Base-by-base conservation (phyloP, 306 rosid species). In the Medicago truncatula region DNA sequence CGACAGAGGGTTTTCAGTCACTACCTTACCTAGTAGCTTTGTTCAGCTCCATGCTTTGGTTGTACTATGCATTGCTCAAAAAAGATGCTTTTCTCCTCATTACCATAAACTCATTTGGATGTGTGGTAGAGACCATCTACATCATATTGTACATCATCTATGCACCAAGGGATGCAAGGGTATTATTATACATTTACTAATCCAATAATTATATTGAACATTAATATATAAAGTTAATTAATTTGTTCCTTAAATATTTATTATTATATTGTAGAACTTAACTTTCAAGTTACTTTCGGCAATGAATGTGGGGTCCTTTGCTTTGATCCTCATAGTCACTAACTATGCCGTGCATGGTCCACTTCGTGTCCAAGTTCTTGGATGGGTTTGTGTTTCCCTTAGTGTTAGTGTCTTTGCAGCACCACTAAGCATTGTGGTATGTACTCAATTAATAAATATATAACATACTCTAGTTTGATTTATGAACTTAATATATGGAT, bases 71-170 rank as follows among this genome's bases (percentile, higher is more conserved):
- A 0, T 23, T 82, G 10, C 67, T 89, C 2, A 96, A 96, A 74
- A 76, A 54, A 3, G 79, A 86, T 28, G 91, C 88, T 3, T 3
- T 85, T 73, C 93, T 90, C 20, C 97, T 96, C 74, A 74, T 96
- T 65, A 92, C 99, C 76, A 89, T 96, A 14, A 96, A 96, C 89
- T 78, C 93, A 13, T 85, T 96, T 52, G 98, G 98, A 15, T 84
- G 90, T 66, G 73, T 84, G 4, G 34, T 92, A 9, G 93, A 92
- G 83, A 60, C 56, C 17, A 73, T 89, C 65, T 96, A 96, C 79
- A 81, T 88, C 81, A 21, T 70, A 80, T 73, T 92, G 60, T 96
- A 25, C 85, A 50, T 96, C 18, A 58, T 39, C 25, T 92, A 86
- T 36, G 99, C 97, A 0, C 66, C 86, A 61, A 84, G 4, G 18